Conservation (phyloP, 2,329 filamentous ascomycete species). For the Simplicillium sp. region DNA sequence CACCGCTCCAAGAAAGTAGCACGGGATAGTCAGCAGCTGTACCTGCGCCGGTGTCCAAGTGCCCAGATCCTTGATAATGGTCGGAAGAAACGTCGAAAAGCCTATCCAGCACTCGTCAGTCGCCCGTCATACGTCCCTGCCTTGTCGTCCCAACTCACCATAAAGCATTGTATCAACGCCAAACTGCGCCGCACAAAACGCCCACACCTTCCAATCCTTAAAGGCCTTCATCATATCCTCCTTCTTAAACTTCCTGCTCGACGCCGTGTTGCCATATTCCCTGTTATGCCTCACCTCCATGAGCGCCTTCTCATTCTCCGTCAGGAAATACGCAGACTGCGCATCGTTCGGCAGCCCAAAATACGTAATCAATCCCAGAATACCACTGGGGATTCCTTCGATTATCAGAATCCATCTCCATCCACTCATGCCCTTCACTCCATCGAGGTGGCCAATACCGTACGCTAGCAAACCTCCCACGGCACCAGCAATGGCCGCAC, state of each 20-base stretch:
- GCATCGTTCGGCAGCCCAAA: slow-evolving; percentile 26
- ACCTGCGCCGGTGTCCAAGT: slow-evolving; percentile 53
- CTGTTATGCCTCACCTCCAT: slow-evolving; percentile 32
- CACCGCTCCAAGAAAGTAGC: slow-evolving; percentile 63
- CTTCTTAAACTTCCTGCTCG: slow-evolving; percentile 37
- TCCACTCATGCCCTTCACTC: slow-evolving; percentile 50
- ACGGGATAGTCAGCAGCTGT: slow-evolving; percentile 70
- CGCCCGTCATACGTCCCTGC: too few species aligned
- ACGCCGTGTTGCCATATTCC: slow-evolving; percentile 38
- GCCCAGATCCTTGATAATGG: slow-evolving; percentile 64
- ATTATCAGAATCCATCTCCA: slow-evolving; percentile 66
- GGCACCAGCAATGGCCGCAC: slow-evolving; percentile 61
- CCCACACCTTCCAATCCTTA: slow-evolving; percentile 67
- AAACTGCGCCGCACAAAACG: slow-evolving; percentile 61
- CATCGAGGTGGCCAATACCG: slow-evolving; percentile 65
- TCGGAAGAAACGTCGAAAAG: slow-evolving; percentile 69
- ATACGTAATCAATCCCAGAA: slow-evolving; percentile 23
- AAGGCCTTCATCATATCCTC: slow-evolving; percentile 58
- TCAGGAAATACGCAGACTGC: slow-evolving; percentile 51
- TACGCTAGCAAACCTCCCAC: slow-evolving; percentile 66
- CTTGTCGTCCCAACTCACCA: slow-evolving; percentile 18
- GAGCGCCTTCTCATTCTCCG: slow-evolving; percentile 53
- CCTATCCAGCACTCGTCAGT: slow-evolving; percentile 27
- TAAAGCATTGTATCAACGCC: slow-evolving; percentile 70
- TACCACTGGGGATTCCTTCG: slow-evolving; percentile 32